Conservation (phyloP, 2,329 filamentous ascomycete species). For the Fusarium vanettenii region DNA sequence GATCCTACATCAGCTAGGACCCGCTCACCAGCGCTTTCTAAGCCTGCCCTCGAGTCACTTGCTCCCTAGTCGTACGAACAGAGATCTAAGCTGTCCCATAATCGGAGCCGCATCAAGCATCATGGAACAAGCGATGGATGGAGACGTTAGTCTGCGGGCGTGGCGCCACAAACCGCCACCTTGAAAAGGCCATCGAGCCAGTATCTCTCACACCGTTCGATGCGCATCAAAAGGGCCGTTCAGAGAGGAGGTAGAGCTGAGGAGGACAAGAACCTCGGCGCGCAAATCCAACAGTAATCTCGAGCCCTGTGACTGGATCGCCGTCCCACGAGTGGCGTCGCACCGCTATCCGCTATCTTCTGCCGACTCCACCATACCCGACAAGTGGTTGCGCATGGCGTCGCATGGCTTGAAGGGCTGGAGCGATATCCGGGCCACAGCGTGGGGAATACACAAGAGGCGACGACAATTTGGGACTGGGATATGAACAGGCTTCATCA, state of each 20-base stretch:
- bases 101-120: slow-evolving; percentile 9
- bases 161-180: slow-evolving; percentile 29
- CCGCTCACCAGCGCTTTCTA: slow-evolving; percentile 1
- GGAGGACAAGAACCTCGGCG: neutral
- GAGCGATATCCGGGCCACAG: slow-evolving; percentile 19
- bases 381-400: slow-evolving; percentile 13
- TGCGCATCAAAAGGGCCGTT: neutral
- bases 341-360: slow-evolving; percentile 33
- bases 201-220: slow-evolving; percentile 16
- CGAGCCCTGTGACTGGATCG: slow-evolving; percentile 21
- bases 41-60: slow-evolving; percentile 26
- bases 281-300: slow-evolving; percentile 8
- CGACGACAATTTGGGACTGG: slow-evolving; percentile 26
- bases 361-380: slow-evolving; percentile 38
- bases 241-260: neutral
- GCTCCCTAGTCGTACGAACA: slow-evolving; percentile 18
- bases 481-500: slow-evolving; percentile 14
- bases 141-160: slow-evolving; percentile 13
- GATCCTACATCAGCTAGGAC: slow-evolving; percentile 10
- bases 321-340: slow-evolving; percentile 24
- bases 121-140: slow-evolving; percentile 8
- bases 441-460: slow-evolving; percentile 29
- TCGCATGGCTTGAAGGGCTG: slow-evolving; percentile 22
- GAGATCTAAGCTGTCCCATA: neutral
- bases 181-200: slow-evolving; percentile 20